Evolutionary conservation across 2,329 filamentous ascomycete genomes (phyloP).

Genomic region (Beauveria pseudobassiana): DNA sequence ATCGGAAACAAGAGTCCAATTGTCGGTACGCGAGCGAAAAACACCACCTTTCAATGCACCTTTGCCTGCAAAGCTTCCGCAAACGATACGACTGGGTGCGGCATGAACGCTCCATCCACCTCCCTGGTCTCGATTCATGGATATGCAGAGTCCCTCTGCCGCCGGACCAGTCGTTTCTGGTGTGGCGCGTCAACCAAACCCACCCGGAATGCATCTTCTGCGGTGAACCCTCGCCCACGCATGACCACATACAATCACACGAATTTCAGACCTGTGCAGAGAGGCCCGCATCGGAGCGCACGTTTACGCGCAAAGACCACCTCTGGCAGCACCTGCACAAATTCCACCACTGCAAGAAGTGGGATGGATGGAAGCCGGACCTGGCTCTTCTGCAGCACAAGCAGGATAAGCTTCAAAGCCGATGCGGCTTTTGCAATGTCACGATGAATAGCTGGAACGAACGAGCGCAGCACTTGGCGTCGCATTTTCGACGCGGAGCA

Average conservation of each 20-base stretch:
- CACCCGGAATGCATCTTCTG: conserved; percentile 34
- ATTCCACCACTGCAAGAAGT: conserved; percentile 37
- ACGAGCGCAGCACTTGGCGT: conserved; percentile 22
- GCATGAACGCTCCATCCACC: conserved; percentile 44
- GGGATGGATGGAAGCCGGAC: conserved; percentile 40
- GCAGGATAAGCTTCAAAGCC: conserved; percentile 21
- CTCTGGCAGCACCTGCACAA: conserved; percentile 35
- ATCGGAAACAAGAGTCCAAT: neutral
- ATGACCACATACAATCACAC: conserved; percentile 31
- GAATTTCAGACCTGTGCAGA: conserved; percentile 43
- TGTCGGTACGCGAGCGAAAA: neutral
- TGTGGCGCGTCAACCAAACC: conserved; percentile 41
- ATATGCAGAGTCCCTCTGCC: conserved; percentile 39
- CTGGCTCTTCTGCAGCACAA: conserved; percentile 25
- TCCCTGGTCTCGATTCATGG: conserved; percentile 35
- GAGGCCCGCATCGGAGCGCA: conserved; percentile 33
- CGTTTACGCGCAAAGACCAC: conserved; percentile 35
- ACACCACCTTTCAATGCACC: conserved; percentile 27
- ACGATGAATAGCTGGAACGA: conserved; percentile 22
- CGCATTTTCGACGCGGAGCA: conserved; percentile 22
- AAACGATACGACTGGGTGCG: conserved; percentile 36
- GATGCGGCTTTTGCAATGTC: conserved; percentile 23
- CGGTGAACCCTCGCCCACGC: conserved; percentile 24
- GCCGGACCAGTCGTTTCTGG: conserved; percentile 31
- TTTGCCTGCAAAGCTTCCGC: conserved; percentile 30